Conservation (phyloP, 2,329 filamentous ascomycete species). For the Calonectria henricotiae region DNA sequence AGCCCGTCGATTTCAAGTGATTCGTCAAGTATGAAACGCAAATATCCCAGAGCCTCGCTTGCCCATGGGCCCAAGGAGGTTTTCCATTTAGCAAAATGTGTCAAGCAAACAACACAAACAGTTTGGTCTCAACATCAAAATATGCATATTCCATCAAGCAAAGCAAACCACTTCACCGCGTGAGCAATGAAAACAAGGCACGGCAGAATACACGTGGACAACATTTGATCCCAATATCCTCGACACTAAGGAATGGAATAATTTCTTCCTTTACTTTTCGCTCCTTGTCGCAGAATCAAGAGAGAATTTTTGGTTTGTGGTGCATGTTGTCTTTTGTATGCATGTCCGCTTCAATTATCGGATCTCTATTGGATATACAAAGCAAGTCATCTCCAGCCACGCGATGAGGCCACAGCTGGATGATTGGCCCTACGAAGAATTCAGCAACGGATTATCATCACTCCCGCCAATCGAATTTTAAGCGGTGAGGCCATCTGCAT, state of each 20-base stretch:
- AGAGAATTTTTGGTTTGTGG: too few species aligned
- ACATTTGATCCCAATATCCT: too few species aligned
- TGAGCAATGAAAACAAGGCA: too few species aligned
- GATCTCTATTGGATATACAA: not conserved
- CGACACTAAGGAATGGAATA: too few species aligned
- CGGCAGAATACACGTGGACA: too few species aligned
- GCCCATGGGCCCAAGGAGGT: not conserved
- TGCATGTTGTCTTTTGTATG: too few species aligned
- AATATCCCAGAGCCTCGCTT: not conserved
- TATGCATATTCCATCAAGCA: not conserved
- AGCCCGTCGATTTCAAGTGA: too few species aligned
- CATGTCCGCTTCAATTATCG: not conserved
- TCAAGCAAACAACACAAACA: too few species aligned
- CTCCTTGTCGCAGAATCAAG: too few species aligned
- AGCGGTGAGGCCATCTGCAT: not conserved
- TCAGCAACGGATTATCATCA: conserved; percentile 1
- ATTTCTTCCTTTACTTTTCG: too few species aligned
- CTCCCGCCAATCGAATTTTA: not conserved
- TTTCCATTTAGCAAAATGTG: not conserved
- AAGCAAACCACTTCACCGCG: too few species aligned
- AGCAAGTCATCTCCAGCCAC: not conserved
- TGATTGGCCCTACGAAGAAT: not conserved
- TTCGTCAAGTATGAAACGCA: not conserved
- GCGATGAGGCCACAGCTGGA: too few species aligned
- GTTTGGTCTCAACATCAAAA: not conserved